Evolutionary conservation across 805 yeast species (phyloP), one percentile per base, ranked within the genome.

Genomic region (Scheffersomyces amazonensis): DNA sequence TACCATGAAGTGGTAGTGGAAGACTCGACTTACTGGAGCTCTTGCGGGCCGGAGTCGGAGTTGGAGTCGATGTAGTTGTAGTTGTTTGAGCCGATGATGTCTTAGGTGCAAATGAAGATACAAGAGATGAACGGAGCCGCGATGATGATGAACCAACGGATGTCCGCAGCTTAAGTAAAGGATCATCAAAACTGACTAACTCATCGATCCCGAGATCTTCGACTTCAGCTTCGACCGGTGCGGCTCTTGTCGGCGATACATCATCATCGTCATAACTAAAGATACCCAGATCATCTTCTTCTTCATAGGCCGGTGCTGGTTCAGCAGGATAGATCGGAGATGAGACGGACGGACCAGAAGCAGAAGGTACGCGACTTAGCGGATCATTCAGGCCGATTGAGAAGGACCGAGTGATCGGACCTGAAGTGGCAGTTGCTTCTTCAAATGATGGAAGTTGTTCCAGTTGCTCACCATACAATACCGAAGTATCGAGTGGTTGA

Each of bases 381-480:
- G 68, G 63, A 32, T 63, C 69, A 4, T 71, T 71, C 2, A 27
- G 15, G n/a, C 60, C 53, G 32, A 66, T 48, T 1, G 73, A 62
- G 8, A 62, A 46, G 2, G 76, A 59, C 25, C 75, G 49, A 12
- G 60, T 49, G 7, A 59, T 51, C 8, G 73, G 67, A 3, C 65
- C 62, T 10, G 56, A 29, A 1, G 58, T 54, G 45, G 80, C 76
- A 0, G 83, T 76, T 0, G 87, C 88, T 48, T 82, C 82, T 50
- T 81, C 85, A 56, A 82, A 82, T 0, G 82, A 66, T 0, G 89
- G 89, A 18, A 78, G 64, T 15, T 53, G 59, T 23, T 64, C 65
- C 5, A 46, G 46, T 4, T 40, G 12, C 5, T n/a, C 30, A 13
- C 15, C 17, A 13, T 5, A 13, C 15, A n/a, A n/a, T n/a, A n/a